Conservation (phyloP, 345 rosid genomes). For the Eucalyptus leucophloia region DNA sequence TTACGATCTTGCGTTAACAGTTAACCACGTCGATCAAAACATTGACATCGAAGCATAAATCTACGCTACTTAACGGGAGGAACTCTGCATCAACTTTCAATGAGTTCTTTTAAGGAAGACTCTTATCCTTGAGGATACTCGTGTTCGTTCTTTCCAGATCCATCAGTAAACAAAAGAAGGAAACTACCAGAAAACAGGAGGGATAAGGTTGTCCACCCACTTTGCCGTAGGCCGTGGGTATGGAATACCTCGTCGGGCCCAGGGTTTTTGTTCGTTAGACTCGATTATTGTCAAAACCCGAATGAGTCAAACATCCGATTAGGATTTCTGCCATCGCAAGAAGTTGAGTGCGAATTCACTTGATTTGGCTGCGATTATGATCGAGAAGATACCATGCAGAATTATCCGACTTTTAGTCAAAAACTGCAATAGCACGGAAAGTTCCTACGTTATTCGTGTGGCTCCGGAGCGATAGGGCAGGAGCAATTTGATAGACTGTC, state of each 20-base stretch:
- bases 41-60: too few species aligned
- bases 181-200: not conserved
- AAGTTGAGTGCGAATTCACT: not conserved
- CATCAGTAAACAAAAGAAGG: not conserved
- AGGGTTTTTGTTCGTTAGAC: not conserved
- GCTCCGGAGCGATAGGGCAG: not conserved
- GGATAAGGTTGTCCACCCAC: not conserved
- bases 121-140: not conserved
- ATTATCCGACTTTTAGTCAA: not conserved
- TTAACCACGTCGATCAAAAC: too few species aligned
- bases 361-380: not conserved
- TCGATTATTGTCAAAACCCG: not conserved
- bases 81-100: too few species aligned
- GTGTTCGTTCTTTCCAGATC: not conserved
- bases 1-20: too few species aligned
- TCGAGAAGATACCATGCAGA: not conserved
- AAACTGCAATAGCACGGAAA: not conserved
- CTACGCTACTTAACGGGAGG: too few species aligned
- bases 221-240: not conserved
- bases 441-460: not conserved
- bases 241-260: not conserved
- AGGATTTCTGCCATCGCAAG: not conserved
- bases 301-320: not conserved
- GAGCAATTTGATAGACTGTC: not conserved
- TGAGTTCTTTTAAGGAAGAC: too few species aligned